A percentile compares a stretch with the other conserved stretches of the same genome.
Evolutionary conservation across 768 basidiomycete genomes (phyloP).

Genomic region (Kwoniella bestiolae): DNA sequence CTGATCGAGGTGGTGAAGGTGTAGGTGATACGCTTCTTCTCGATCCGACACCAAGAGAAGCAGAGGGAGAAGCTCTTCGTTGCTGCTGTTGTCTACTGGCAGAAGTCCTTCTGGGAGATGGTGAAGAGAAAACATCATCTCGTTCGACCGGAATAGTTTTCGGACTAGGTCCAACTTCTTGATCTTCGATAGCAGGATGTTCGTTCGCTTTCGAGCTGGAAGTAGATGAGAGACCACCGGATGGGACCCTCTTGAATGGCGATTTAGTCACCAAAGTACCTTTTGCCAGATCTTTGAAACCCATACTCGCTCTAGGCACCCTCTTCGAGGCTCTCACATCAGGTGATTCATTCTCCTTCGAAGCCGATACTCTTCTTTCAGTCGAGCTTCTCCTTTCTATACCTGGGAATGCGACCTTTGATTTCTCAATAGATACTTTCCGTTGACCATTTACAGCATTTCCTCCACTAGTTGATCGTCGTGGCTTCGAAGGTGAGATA

Average conservation of each 20-base stretch:
- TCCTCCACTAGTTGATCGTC: conserved; percentile 28
- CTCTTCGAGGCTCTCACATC: conserved; percentile 33
- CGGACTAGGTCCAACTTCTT: conserved; percentile 24
- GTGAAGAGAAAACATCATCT: conserved; percentile 47
- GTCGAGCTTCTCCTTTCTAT: conserved; percentile 18
- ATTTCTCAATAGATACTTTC: conserved; percentile 43
- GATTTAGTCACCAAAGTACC: conserved; percentile 45
- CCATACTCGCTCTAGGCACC: conserved; percentile 43
- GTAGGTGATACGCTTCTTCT: conserved; percentile 28
- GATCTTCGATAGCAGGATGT: conserved; percentile 12
- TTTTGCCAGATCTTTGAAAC: conserved; percentile 51
- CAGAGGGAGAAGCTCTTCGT: conserved; percentile 31
- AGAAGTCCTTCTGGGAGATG: conserved; percentile 39
- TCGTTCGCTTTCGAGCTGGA: conserved; percentile 25
- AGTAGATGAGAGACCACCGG: conserved; percentile 25
- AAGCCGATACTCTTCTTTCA: conserved; percentile 35
- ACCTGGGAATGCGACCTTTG: conserved; percentile 27
- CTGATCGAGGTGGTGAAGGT: conserved; percentile 34
- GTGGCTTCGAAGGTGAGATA: conserved; percentile 35
- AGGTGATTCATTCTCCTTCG: conserved; percentile 47
- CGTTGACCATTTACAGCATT: conserved; percentile 38
- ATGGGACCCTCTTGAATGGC: conserved; percentile 47
- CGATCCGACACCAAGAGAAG: conserved; percentile 11
- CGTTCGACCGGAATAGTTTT: conserved; percentile 33
- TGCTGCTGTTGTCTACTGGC: conserved; percentile 26